Conservation (phyloP, 2,329 filamentous ascomycete genomes). For the Arthrobotrys megalospora region DNA sequence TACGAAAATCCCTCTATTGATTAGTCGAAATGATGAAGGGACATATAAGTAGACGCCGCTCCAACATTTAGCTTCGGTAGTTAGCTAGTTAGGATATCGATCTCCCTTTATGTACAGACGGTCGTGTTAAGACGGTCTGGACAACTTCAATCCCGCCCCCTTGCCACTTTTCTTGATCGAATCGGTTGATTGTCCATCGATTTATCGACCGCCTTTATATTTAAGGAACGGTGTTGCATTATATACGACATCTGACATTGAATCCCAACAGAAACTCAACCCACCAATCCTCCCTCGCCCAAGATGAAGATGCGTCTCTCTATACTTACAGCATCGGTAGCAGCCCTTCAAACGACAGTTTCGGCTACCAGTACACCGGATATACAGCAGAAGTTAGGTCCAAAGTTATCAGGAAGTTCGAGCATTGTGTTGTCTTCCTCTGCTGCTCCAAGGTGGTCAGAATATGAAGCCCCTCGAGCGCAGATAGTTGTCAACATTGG, state of each 20-base stretch:
- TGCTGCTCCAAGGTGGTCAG: slow-evolving; percentile 49
- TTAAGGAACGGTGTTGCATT: too few relatives aligned
- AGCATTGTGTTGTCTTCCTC: slow-evolving; percentile 54
- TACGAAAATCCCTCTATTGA: not conserved
- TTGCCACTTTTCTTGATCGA: too few relatives aligned
- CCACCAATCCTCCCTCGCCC: not conserved
- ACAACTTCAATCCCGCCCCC: too few relatives aligned
- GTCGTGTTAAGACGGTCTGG: too few relatives aligned
- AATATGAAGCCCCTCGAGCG: slow-evolving; percentile 43
- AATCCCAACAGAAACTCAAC: not conserved
- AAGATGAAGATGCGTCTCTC: slow-evolving; percentile 8
- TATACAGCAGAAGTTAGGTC: slow-evolving; percentile 33
- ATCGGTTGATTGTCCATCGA: too few relatives aligned
- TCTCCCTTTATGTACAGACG: not conserved
- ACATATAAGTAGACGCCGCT: not conserved
- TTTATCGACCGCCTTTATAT: too few relatives aligned
- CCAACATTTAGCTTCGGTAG: not conserved
- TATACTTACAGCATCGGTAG: not conserved
- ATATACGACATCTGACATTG: not conserved
- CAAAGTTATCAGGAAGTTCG: slow-evolving; percentile 36
- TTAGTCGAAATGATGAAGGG: not conserved
- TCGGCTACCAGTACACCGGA: not conserved
- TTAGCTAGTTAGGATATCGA: not conserved
- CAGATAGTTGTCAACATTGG: slow-evolving; percentile 47
- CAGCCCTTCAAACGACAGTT: not conserved